phyloP scores from a whole-genome alignment of 441 rosid species.

The Mallotus japonicus region DNA sequence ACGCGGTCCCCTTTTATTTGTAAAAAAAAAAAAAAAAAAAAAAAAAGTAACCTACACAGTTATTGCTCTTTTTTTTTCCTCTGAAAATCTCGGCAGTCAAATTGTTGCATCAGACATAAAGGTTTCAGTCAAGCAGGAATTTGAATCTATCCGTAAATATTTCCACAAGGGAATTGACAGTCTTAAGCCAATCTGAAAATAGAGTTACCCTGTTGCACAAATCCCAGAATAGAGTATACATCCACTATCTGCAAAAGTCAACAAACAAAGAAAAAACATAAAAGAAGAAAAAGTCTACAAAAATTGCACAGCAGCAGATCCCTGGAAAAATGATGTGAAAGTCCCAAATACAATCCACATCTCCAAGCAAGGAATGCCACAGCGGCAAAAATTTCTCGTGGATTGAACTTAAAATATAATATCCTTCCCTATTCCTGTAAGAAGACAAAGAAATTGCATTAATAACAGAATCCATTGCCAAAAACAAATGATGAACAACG shows the following conservation, averaged over 20 bases:
- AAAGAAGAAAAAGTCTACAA: not conserved
- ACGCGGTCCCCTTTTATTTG: too few relatives aligned
- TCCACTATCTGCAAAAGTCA: not conserved
- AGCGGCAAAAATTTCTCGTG: not conserved
- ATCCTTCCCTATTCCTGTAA: constrained; percentile 22
- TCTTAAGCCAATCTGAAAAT: not conserved
- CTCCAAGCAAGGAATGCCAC: not conserved
- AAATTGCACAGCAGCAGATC: not conserved
- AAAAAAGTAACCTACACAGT: too few relatives aligned
- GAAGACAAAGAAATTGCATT: constrained; percentile 5
- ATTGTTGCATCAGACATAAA: too few relatives aligned
- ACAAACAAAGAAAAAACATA: not conserved
- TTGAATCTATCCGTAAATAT: too few relatives aligned
- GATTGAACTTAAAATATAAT: not conserved
- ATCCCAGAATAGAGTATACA: not conserved
- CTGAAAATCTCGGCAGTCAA: too few relatives aligned
- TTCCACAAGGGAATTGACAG: not conserved
- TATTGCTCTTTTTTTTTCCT: too few relatives aligned
- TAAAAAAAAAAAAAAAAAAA: too few relatives aligned
- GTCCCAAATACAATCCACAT: not conserved
- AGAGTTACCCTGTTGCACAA: not conserved
- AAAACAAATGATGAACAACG: not conserved
- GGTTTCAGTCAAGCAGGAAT: not conserved
- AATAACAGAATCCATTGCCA: constrained; percentile 6
- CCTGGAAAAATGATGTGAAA: not conserved